Percentiles rank a stretch among this genome's conserved stretches.
These are phyloP conservation scores for Colletotrichum caudatum DNA, from an alignment of 2,329 filamentous ascomycete species.

Conservation along the genomic window DNA sequence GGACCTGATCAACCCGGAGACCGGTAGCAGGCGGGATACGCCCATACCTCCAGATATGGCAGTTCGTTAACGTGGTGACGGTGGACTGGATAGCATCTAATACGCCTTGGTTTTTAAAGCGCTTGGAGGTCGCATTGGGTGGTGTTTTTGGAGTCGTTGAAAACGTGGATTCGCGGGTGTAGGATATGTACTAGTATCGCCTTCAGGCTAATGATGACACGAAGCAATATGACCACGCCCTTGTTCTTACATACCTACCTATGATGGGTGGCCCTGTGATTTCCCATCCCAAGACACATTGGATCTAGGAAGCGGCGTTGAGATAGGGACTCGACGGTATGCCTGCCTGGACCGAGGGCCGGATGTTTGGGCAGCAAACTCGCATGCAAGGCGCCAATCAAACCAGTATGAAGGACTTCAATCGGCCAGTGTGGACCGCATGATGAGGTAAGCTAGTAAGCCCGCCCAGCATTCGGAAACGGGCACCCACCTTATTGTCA, in stretches of 20 bases:
- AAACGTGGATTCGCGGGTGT: conserved; percentile 27
- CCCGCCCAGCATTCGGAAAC: background rate
- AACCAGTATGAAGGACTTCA: background rate
- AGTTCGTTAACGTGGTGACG: conserved; percentile 16
- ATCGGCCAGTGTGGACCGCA: background rate
- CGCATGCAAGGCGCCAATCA: background rate
- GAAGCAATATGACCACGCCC: conserved; percentile 25
- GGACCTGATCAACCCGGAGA: conserved; percentile 47
- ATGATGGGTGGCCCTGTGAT: conserved; percentile 12
- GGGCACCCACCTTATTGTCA: background rate
- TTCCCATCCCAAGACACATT: background rate
- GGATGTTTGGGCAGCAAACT: background rate
- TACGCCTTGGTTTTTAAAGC: background rate
- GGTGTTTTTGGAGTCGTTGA: conserved; percentile 23
- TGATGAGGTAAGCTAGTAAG: conserved; percentile 31
- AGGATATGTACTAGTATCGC: conserved; percentile 32
- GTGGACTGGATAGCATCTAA: background rate
- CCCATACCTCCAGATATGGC: conserved; percentile 51
- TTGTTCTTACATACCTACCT: background rate
- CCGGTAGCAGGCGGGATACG: conserved; percentile 50
- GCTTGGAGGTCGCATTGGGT: conserved; percentile 1
- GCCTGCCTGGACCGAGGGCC: background rate
- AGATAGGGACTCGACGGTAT: background rate
- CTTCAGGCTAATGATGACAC: conserved; percentile 35
- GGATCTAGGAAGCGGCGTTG: conserved; percentile 4